Evolutionary conservation across 352 stramenopile genomes (phyloP).

Genomic region (Globisporangium heterothallicum): DNA sequence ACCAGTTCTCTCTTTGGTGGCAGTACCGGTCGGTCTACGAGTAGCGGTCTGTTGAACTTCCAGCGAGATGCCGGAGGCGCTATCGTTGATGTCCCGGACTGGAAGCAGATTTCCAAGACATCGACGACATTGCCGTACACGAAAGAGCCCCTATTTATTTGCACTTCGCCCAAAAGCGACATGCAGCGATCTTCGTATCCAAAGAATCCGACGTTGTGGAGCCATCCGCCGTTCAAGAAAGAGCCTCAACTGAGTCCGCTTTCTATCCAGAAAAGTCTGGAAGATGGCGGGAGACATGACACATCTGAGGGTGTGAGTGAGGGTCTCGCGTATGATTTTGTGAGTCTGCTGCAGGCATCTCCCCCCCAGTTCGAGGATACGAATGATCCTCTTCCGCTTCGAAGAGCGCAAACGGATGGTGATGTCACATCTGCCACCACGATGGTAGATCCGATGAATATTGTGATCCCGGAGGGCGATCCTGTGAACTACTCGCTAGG

Average conservation of each 20-base stretch:
- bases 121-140: conserved; percentile 50
- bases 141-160: conserved; percentile 28
- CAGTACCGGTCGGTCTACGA: conserved; percentile 28
- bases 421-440: conserved; percentile 11
- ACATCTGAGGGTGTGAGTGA: conserved; percentile 2
- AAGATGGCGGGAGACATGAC: background rate
- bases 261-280: conserved; percentile 3
- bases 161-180: conserved; percentile 6
- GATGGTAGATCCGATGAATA: conserved; percentile 21
- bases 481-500: conserved; percentile 74
- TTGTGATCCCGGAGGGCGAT: conserved; percentile 71
- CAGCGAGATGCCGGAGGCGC: conserved; percentile 39
- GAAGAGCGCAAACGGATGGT: conserved; percentile 8
- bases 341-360: conserved; percentile 1
- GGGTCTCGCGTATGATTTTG: background rate
- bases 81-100: conserved; percentile 49
- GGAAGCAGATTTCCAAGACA: conserved; percentile 53
- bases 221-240: conserved; percentile 50
- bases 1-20: conserved; percentile 43
- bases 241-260: conserved; percentile 14
- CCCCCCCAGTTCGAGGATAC: background rate
- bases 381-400: background rate
- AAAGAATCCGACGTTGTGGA: conserved; percentile 64
- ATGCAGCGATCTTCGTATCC: conserved; percentile 35
- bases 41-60: conserved; percentile 38